Percentiles rank a stretch among this genome's conserved stretches.
phyloP scores from a whole-genome alignment of 768 basidiomycete genomes.

The Strobilomyces dryophilus region DNA sequence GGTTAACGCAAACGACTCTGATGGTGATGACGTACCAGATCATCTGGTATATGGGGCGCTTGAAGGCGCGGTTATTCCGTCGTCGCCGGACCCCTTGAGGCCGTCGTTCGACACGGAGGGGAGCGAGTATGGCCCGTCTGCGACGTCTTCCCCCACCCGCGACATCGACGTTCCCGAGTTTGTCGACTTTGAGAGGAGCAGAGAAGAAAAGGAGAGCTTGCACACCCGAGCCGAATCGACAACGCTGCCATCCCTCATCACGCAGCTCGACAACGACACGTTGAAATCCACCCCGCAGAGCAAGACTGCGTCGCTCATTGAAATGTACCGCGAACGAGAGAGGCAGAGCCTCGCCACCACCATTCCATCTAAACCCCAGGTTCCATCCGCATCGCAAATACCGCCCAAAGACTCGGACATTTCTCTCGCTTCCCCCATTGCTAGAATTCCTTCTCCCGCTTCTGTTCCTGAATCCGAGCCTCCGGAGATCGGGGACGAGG shows the following conservation, averaged over 20 bases:
- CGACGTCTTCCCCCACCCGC: conserved; percentile 22
- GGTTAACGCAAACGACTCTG: conserved; percentile 30
- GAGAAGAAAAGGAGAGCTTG: conserved; percentile 22
- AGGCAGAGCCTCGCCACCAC: conserved; percentile 31
- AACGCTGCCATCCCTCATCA: conserved; percentile 22
- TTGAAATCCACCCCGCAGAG: conserved; percentile 34
- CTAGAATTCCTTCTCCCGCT: conserved; percentile 13
- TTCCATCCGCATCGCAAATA: conserved; percentile 23
- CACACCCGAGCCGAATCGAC: conserved; percentile 27
- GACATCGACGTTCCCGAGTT: conserved; percentile 32
- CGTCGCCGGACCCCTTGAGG: conserved; percentile 26
- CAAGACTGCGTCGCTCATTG: conserved; percentile 76
- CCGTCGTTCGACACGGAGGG: conserved; percentile 32
- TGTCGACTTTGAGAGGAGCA: conserved; percentile 15
- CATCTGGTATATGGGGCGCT: conserved; percentile 30
- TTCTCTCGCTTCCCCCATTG: not conserved
- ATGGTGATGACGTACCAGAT: conserved; percentile 34
- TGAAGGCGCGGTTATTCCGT: conserved; percentile 14
- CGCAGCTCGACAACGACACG: conserved; percentile 8
- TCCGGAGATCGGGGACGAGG: conserved; percentile 27
- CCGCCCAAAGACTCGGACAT: conserved; percentile 8
- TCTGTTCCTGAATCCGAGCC: conserved; percentile 20
- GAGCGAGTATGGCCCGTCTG: conserved; percentile 32
- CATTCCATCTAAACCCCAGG: conserved; percentile 32
- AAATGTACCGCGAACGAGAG: conserved; percentile 79